Evolutionary conservation across 2,329 filamentous ascomycete genomes (phyloP), one percentile per base, ranked within the genome.

Genomic region (Sporothrix pseudoabietina): DNA sequence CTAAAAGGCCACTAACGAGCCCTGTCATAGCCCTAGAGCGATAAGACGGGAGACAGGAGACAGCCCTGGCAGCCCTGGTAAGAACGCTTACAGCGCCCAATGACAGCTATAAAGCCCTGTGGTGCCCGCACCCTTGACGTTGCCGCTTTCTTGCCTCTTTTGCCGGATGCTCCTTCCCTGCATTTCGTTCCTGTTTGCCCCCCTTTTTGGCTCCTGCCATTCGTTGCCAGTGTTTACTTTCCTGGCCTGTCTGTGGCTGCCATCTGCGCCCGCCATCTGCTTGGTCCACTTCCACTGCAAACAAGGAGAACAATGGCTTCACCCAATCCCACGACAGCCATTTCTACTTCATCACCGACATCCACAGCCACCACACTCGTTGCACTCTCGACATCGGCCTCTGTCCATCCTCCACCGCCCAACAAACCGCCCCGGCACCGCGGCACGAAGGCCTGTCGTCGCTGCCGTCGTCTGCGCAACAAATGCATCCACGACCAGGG

Each of bases 381-480:
- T 16, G 26, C 26, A 1, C 16, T 68, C 26, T 35, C 63, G 1
- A 35, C 63, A 3, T 68, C 63, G n/a, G n/a, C n/a, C 1, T 3
- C 39, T 12, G 1, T 3, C 4, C 57, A 9, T 6, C 59, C 10
- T 19, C 35, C 49, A 55, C 35, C 39, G 35, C 35, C 26, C 12
- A 61, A 14, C 39, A 70, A 70, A 30, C 69, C 71, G 0, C 44
- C 63, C 1, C 66, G 74, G 4, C 74, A 69, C 7, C 74, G 74
- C 14, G 74, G 71, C 16, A 35, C 63, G 1, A 72, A 73, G 2
- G 73, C 74, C 22, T 75, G 74, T 63, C 71, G 74, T 0, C 68
- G 74, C 6, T 77, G 76, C 55, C 75, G 75, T 8, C 75, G 75
- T 3, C 74, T 74, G 39, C 75, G 76, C 35, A 75, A 68, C 72